Percentiles rank a stretch among this genome's conserved stretches.
Evolutionary conservation across 202 grass and related monocot genomes (phyloP).

Genomic region (Brachypodium distachyon): DNA sequence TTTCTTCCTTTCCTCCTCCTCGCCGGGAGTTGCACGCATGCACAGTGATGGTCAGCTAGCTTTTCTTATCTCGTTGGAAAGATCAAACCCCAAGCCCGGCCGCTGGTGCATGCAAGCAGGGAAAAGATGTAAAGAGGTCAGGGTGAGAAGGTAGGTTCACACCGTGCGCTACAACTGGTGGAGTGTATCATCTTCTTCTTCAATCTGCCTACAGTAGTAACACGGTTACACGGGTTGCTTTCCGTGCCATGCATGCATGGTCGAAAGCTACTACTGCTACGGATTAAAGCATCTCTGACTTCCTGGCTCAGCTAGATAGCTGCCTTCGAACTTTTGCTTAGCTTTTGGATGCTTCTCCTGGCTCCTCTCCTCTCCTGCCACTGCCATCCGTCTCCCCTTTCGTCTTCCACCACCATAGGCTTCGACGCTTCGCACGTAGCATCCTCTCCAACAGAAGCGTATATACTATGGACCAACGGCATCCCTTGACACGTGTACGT

Average conservation of each 20-base stretch:
- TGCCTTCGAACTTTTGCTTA: neutral
- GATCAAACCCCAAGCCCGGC: neutral
- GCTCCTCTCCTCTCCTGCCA: too few species aligned
- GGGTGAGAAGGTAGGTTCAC: neutral
- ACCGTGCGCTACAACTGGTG: too few species aligned
- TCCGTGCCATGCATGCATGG: neutral
- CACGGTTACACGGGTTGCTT: too few species aligned
- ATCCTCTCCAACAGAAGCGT: too few species aligned
- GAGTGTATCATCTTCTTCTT: too few species aligned
- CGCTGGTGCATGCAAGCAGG: too few species aligned
- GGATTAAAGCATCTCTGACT: neutral
- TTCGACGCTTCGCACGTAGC: too few species aligned
- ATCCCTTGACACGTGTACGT: neutral
- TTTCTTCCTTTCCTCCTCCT: neutral
- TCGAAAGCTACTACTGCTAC: neutral
- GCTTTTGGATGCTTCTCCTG: neutral
- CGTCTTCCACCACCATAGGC: neutral
- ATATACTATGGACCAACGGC: too few species aligned
- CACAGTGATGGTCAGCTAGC: neutral
- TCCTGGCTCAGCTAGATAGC: neutral
- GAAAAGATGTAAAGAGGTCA: neutral
- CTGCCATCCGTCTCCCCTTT: neutral
- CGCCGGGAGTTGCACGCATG: neutral
- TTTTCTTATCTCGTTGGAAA: slow-evolving; percentile 2
- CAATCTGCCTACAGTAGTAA: too few species aligned